Conservation (phyloP, 78 protist species). For the Dictyostelium firmibasis region DNA sequence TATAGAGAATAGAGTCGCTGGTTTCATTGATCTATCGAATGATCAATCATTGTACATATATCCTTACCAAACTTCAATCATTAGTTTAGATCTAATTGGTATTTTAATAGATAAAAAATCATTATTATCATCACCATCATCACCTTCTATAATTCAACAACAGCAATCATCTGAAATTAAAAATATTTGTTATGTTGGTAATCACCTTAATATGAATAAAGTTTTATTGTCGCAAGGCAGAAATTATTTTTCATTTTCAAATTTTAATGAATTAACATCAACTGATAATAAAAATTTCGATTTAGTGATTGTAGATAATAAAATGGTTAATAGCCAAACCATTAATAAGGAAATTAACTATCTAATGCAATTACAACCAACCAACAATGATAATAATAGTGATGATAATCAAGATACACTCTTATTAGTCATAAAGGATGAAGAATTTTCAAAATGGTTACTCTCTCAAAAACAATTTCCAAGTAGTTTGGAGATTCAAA, state of each 20-base stretch:
- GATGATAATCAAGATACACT: neutral
- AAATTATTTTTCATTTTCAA: neutral
- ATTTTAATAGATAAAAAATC: neutral
- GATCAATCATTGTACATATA: constrained; percentile 1
- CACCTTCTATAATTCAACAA: neutral
- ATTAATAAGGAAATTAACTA: neutral
- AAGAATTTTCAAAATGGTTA: neutral
- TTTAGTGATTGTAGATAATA: neutral
- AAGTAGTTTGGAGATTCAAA: neutral
- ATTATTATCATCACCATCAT: neutral
- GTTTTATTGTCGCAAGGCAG: neutral
- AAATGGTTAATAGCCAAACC: neutral
- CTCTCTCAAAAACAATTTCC: constrained; percentile 1
- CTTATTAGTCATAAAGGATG: neutral
- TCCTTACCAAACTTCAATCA: constrained; percentile 36
- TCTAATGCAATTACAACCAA: neutral
- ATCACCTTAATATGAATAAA: neutral
- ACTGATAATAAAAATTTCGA: neutral
- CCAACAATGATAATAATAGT: neutral
- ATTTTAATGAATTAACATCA: neutral
- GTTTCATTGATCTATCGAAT: neutral
- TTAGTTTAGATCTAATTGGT: constrained; percentile 17
- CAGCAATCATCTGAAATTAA: neutral
- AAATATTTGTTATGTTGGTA: neutral
- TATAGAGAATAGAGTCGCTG: constrained; percentile 14